These are phyloP conservation scores for Ambrosia artemisiifolia DNA, from an alignment of 129 eudicot species.

Conservation along the genomic window DNA sequence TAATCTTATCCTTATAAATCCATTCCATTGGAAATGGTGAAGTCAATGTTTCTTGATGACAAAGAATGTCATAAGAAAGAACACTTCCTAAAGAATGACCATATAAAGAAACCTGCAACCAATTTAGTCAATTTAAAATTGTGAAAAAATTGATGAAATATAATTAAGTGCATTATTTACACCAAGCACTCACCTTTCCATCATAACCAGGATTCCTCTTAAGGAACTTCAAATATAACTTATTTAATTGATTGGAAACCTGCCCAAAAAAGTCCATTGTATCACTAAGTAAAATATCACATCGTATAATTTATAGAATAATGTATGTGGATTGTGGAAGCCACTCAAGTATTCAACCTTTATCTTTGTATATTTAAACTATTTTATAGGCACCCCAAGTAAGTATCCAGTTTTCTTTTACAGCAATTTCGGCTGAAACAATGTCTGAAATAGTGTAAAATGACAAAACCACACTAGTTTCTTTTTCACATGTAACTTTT, in stretches of 20 bases:
- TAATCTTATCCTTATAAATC: conserved; percentile 45
- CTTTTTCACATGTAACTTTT: no score
- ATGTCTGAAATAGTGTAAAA: background rate
- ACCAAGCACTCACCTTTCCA: conserved; percentile 68
- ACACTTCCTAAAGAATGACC: conserved; percentile 99
- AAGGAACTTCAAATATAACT: conserved; percentile 67
- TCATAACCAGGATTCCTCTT: conserved; percentile 97
- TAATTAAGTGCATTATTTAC: conserved; percentile 1
- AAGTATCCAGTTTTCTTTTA: background rate
- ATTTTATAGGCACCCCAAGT: no score
- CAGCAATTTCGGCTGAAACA: background rate
- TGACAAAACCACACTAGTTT: background rate
- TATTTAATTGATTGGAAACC: conserved; percentile 91
- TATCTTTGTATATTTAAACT: no score
- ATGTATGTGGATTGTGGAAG: background rate
- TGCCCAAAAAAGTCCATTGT: conserved; percentile 27
- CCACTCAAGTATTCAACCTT: conserved; percentile 1
- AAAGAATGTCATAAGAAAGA: conserved; percentile 90
- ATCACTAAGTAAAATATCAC: background rate
- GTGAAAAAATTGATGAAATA: background rate
- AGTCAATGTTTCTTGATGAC: conserved; percentile 85
- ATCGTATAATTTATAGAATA: background rate
- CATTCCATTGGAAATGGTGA: conserved; percentile 89
- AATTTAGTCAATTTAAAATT: background rate
- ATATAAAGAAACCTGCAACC: conserved; percentile 71